Evolutionary conservation across 192 early-diverging fungal genomes (phyloP), one percentile per base, ranked within the genome.

Genomic region (Glomus cerebriforme): DNA sequence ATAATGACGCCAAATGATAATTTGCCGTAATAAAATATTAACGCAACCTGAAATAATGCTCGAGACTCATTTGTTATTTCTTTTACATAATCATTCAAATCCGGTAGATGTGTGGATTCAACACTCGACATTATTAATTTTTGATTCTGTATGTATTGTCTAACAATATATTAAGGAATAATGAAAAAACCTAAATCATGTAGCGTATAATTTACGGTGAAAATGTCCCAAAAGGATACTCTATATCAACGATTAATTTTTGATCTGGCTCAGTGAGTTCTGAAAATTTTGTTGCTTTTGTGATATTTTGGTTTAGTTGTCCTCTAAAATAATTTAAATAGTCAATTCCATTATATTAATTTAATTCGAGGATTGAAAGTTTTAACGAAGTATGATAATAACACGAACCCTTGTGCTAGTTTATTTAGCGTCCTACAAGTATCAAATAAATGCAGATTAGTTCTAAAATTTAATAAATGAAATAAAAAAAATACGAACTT

Each of bases 241-340:
- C 66, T n/a, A 68, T 39, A 39, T 37, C 35, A n/a, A 17, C 35
- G n/a, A 68, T 31, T 22, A 68, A 26, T 22, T 68, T 68, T 68
- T 68, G 66, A 37, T 37, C 22, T 68, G 31, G 19, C 10, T n/a
- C 22, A 37, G n/a, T 31, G n/a, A 68, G 32, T 9, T 68, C 66
- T 39, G 66, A 68, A 43, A 68, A 68, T 12, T 35, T 68, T 2
- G 66, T 68, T 68, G 66, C 66, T 39, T 68, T 68, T 24, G 66
- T 68, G 9, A 68, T 68, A n/a, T 68, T 68, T 22, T 15, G 17
- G 15, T 15, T 0, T 22, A 54, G 49, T 54, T 54, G 49, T 22
- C 49, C 49, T 6, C 49, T 54, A 54, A 22, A 54, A 54, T 7
- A 6, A 54, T 19, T 54, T 54, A 43, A 43, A 43, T 47, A 13